Conservation (phyloP, 1,284 basidiomycete genomes). For the Blastosporella zonata region DNA sequence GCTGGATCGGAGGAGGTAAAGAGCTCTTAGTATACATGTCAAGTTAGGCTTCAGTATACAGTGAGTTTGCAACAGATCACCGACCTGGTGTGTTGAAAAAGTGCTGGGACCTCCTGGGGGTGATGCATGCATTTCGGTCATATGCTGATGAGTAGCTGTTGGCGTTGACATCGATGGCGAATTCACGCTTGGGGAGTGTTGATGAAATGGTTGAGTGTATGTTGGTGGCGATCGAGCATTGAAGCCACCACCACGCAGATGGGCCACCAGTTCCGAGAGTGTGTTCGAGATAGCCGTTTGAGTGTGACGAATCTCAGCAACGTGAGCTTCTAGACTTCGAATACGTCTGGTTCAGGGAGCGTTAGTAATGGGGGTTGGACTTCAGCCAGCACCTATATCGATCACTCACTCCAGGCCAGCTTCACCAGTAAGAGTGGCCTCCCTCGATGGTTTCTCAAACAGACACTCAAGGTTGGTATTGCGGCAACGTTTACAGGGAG, state of each 20-base stretch:
- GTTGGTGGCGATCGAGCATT: constrained; percentile 59
- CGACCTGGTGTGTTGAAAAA: constrained; percentile 31
- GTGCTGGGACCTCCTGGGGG: constrained; percentile 28
- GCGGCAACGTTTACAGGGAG: constrained; percentile 86
- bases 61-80: constrained; percentile 3
- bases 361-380: constrained; percentile 13
- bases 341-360: constrained; percentile 60
- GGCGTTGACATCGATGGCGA: constrained; percentile 66
- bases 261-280: constrained; percentile 73
- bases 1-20: constrained; percentile 22
- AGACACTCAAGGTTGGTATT: constrained; percentile 83
- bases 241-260: constrained; percentile 53
- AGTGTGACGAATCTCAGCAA: constrained; percentile 69
- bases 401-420: constrained; percentile 78
- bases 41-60: constrained; percentile 15
- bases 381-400: constrained; percentile 9
- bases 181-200: constrained; percentile 63
- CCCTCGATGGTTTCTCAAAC: constrained; percentile 85
- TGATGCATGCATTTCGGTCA: constrained; percentile 32
- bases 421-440: constrained; percentile 80
- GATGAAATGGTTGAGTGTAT: constrained; percentile 51
- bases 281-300: constrained; percentile 72
- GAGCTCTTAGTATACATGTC: constrained; percentile 25
- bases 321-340: constrained; percentile 79
- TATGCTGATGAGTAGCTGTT: constrained; percentile 43